phyloP scores from a whole-genome alignment of 768 basidiomycete genomes.

The Polyporus arcularius region DNA sequence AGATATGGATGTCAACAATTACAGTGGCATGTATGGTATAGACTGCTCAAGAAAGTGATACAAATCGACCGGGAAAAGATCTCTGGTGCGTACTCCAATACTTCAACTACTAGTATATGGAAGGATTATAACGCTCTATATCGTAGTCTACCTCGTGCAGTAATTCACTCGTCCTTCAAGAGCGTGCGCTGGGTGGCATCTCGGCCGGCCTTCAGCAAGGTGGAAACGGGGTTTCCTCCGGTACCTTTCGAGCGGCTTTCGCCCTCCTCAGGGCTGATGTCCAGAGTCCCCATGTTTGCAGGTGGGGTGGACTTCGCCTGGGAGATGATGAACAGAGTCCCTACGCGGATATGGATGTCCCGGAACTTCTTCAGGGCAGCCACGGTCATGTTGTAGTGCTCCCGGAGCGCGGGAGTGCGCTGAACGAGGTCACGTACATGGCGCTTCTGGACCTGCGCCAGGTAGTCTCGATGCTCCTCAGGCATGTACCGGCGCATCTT shows the following conservation, averaged over 20 bases:
- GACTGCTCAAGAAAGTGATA: conserved; percentile 1
- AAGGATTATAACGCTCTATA: not conserved
- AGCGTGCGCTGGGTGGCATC: conserved; percentile 79
- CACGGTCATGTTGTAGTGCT: conserved; percentile 80
- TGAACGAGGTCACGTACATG: conserved; percentile 64
- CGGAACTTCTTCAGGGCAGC: conserved; percentile 79
- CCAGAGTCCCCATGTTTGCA: conserved; percentile 23
- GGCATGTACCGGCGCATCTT: conserved; percentile 97
- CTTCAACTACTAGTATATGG: not conserved
- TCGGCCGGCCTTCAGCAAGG: conserved; percentile 84
- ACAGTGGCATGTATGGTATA: not conserved
- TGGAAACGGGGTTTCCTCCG: conserved; percentile 83
- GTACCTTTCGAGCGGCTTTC: conserved; percentile 74
- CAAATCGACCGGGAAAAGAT: too few species aligned
- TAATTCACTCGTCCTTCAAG: conserved; percentile 37
- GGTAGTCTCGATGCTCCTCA: conserved; percentile 83
- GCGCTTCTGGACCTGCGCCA: conserved; percentile 66
- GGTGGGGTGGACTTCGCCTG: conserved; percentile 73
- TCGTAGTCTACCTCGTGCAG: not conserved
- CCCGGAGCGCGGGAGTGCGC: conserved; percentile 56
- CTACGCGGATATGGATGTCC: conserved; percentile 88
- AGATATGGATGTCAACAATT: not conserved
- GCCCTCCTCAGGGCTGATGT: not conserved
- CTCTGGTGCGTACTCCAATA: not conserved
- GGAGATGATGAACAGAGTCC: conserved; percentile 82